Evolutionary conservation across 2,329 filamentous ascomycete species (phyloP), one percentile per base, ranked within the genome.

Genomic region (Apiospora rasikravindrae): DNA sequence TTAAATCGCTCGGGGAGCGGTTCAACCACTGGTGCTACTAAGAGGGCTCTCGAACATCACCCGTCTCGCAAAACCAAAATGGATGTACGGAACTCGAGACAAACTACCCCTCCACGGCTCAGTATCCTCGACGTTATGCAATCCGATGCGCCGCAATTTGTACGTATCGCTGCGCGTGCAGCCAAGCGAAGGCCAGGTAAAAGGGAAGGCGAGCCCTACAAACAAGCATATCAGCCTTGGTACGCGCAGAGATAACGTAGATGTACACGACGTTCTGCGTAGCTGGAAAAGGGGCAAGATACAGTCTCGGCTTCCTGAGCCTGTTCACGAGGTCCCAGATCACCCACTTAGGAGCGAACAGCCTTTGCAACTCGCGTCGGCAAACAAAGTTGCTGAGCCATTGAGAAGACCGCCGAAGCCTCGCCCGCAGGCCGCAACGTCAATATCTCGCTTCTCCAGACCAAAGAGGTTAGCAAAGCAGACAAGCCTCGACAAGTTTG

Each of bases 61-160:
- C 61, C 29, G 7, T 51, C 66, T 37, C 45, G 47, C 68, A 45
- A 72, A 37, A n/a, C 61, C 26, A 74, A 73, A 67, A 40, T 67
- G 67, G 71, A 2, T 69, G 70, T 40, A 70, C 76, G 72, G 67
- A 74, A 66, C 53, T 49, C 22, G 29, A 37, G 33, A 40, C 10
- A 64, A 8, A 37, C 33, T n/a, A 19, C 53, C 40, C 66, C 86
- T n/a, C 88, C 88, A 4, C 80, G 79, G 26, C 83, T 92, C 26
- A 87, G 90, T 75, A 91, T 92, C 71, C 77, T 92, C n/a, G 90
- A 92, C 78, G 86, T 90, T 29, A 83, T 88, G 64, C 86, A 87
- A 73, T 78, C 82, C 1, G 77, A 83, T 72, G 88, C 89, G 0
- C 90, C 90, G 1, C 80, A 78, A 1, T 92, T 92, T 74, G 81